A percentile compares a stretch with the other conserved stretches of the same genome.
Evolutionary conservation across 352 stramenopile species (phyloP).

Genomic region (Phytopythium montanum): DNA sequence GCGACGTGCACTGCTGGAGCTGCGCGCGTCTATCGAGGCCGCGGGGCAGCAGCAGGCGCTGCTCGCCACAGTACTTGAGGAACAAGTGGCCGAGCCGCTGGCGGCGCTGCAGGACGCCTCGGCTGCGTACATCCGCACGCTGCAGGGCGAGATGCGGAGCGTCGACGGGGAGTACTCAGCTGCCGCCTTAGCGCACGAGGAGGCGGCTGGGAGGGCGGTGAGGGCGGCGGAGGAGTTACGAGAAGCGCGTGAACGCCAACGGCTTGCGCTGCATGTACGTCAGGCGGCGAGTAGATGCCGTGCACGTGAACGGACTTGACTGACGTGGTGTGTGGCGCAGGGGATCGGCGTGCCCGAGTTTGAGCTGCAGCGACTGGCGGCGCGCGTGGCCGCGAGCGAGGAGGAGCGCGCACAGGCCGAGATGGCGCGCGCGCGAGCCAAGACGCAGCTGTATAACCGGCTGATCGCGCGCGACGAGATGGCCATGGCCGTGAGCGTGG

Average conservation of each 20-base stretch:
- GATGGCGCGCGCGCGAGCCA: constrained; percentile 51
- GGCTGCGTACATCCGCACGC: constrained; percentile 73
- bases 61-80: constrained; percentile 73
- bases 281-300: too few species aligned
- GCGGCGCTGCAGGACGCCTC: constrained; percentile 73
- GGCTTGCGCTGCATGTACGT: constrained; percentile 57
- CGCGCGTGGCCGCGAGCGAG: constrained; percentile 50
- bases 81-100: constrained; percentile 76
- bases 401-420: constrained; percentile 60
- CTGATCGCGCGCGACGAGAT: constrained; percentile 86
- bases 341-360: constrained; percentile 79
- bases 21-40: constrained; percentile 59
- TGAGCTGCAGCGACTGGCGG: constrained; percentile 71
- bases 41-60: constrained; percentile 65
- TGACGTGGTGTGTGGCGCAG: constrained; percentile 10
- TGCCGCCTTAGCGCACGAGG: constrained; percentile 33
- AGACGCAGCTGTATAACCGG: constrained; percentile 76
- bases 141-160: constrained; percentile 72
- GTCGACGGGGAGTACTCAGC: constrained; percentile 69
- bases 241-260: constrained; percentile 58
- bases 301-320: too few species aligned
- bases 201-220: constrained; percentile 31
- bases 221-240: constrained; percentile 38
- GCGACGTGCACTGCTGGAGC: constrained; percentile 50
- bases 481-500: constrained; percentile 86